Evolutionary conservation across 208 protist genomes (phyloP).

Genomic region (Crithidia fasciculata): DNA sequence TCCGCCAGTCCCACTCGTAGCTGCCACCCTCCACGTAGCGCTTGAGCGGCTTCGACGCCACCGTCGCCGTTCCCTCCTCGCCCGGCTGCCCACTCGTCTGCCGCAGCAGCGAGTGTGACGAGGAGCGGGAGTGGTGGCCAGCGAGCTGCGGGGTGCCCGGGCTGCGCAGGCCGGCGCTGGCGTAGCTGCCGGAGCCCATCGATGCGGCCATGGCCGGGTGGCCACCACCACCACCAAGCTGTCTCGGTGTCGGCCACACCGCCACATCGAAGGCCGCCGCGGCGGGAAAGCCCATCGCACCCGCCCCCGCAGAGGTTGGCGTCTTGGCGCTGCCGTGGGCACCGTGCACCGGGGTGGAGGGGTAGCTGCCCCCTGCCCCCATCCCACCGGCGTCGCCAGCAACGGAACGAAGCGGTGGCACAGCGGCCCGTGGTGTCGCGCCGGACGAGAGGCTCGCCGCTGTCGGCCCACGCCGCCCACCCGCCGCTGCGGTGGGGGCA

Average conservation of each 20-base stretch:
- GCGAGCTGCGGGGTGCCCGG: background rate
- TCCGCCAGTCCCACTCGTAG: conserved; percentile 69
- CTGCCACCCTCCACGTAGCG: conserved; percentile 42
- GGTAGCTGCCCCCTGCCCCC: conserved; percentile 1
- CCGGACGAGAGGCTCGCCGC: background rate
- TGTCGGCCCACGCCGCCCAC: background rate
- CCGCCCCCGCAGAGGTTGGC: background rate
- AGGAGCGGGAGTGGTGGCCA: conserved; percentile 15
- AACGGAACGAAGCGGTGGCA: background rate
- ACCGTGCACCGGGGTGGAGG: conserved; percentile 5
- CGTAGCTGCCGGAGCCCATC: background rate
- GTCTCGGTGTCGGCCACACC: conserved; percentile 15
- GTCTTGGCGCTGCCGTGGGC: conserved; percentile 8
- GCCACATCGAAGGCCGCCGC: conserved; percentile 11
- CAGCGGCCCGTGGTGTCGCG: background rate
- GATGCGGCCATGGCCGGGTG: background rate
- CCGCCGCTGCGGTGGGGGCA: conserved; percentile 3
- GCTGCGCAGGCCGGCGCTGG: background rate
- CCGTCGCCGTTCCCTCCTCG: background rate
- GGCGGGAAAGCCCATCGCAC: background rate
- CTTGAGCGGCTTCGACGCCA: conserved; percentile 33
- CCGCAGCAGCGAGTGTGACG: conserved; percentile 10
- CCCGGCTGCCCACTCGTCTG: background rate
- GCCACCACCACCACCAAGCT: background rate
- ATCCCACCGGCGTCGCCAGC: background rate